Base-by-base conservation (phyloP, 352 stramenopile species). In the Phytophthora pini region DNA sequence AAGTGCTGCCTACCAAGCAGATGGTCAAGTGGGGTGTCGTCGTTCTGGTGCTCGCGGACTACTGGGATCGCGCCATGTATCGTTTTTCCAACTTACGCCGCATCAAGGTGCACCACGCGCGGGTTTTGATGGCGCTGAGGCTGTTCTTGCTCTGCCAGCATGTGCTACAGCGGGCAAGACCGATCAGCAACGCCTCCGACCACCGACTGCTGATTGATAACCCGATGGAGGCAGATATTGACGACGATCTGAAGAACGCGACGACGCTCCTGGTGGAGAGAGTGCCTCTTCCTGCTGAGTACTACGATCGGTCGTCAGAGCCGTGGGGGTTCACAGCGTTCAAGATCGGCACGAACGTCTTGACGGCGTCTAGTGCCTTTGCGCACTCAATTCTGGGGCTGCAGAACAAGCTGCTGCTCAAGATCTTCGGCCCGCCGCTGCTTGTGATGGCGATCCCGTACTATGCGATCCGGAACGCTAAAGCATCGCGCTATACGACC, bases 181-280 rank as follows among this genome's bases (percentile, higher is more conserved):
- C 87, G 1, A 75, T 92, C 54, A 87, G 71, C 11, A 89, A 90
- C 38, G 79, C 65, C 24, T 93, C 86, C 15, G 86, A 93, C 58
- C 81, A 90, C 41, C 81, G 88, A 7, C 64, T 95, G 7, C 63
- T 95, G 36, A 95, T 95, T 59, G 85, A 94, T 65, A 82, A 85
- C 51, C 88, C 88, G 1, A 92, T 93, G 70, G 85, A 94, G 51
- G 79, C 85, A 38, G 88, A 95, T 60, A 96, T 96, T 63, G 87
- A 96, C 50, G 88, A 96, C 60, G 82, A 96, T 61, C 56, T 94
- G 32, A 96, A 96, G 65, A 93, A 92, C 47, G 88, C 88, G 26
- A 94, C 85, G 44, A 78, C 80, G 15, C 56, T 96, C 47, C 70
- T 96, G 17, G 73, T 96, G 9, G 86, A 96, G 49, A 74, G 84